Base-by-base conservation (phyloP, 2,329 filamentous ascomycete genomes). In the Aureobasidium sp. region DNA sequence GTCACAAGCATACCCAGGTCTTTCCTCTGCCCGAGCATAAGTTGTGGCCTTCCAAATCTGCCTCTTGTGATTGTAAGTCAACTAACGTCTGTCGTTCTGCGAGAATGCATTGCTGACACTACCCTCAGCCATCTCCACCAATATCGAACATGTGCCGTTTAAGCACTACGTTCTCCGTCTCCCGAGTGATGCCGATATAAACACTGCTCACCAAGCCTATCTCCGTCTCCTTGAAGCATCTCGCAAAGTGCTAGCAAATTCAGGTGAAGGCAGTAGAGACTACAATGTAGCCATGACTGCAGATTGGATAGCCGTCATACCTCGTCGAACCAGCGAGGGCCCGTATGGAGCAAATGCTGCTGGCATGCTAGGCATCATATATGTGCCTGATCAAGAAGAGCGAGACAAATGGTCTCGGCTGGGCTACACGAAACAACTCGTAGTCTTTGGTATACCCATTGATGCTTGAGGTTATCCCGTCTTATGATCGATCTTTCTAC, bases 1-100 rank as follows among this genome's bases (percentile, higher is more conserved):
- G 75, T 3, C 77, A 79, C 66, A 79, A 79, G 65, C 77, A 79
- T 67, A 67, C 78, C 63, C 77, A 79, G 62, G 61, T 78, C 1
- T 72, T 78, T 53, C 73, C 71, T 0, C 67, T 69, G 54, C 74
- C 75, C 2, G 62, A 59, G 0, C 64, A 67, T 44, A 37, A 48
- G 11, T 27, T 68, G 14, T 72, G 71, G 31, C 68, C 70, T 12
- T 66, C 27, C 0, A 45, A 22, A 17, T 39, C 49, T 19, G 1
- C 14, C 7, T 61, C 58, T 6, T 65, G 39, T 19, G 45, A 22
- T 19, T 54, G 42, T 44, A 22, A 60, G 59, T 50, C 24, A 54
- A 24, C 7, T 61, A 3, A 3, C 33, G 60, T 42, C 56, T 47
- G 15, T 31, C 15, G 6, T 37, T 29, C 3, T 19, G 29, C 27